These are phyloP conservation scores for Steccherinum ochraceum DNA, from an alignment of 768 basidiomycete species.

Conservation along the genomic window DNA sequence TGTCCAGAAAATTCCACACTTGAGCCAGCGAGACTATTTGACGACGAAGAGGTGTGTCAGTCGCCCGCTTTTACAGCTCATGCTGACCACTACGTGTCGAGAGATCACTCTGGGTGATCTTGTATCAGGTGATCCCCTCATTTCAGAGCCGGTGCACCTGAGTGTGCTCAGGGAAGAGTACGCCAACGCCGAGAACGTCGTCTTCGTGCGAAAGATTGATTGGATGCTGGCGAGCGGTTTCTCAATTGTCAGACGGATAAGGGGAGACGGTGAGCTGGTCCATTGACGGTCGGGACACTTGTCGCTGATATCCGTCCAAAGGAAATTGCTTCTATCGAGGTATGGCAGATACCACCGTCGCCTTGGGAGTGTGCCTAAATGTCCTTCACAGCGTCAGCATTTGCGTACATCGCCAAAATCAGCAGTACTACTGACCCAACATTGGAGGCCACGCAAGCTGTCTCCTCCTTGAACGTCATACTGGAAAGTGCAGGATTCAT, in stretches of 20 bases:
- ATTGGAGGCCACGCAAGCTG: conserved; percentile 41
- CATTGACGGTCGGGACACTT: conserved; percentile 19
- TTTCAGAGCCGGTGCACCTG: conserved; percentile 49
- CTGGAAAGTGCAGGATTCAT: conserved; percentile 57
- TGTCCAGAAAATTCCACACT: conserved; percentile 5
- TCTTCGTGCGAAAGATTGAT: conserved; percentile 72
- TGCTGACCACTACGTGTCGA: not conserved
- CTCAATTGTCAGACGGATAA: conserved; percentile 57
- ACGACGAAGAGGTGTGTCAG: conserved; percentile 5
- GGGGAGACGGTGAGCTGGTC: conserved; percentile 63
- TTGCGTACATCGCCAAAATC: conserved; percentile 74
- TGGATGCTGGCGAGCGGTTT: conserved; percentile 61
- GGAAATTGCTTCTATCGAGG: conserved; percentile 93
- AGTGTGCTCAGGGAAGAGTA: conserved; percentile 59
- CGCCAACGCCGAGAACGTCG: conserved; percentile 44
- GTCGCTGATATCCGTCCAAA: conserved; percentile 16
- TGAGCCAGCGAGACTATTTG: conserved; percentile 3
- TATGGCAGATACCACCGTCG: conserved; percentile 26
- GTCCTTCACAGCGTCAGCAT: conserved; percentile 60
- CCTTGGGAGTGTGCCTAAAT: conserved; percentile 4
- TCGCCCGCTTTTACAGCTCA: not conserved
- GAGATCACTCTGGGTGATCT: conserved; percentile 36
- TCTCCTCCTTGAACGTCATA: conserved; percentile 44
- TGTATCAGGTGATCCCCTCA: conserved; percentile 40
- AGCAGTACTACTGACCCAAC: conserved; percentile 39